Evolutionary conservation across 1,139 yeast species (phyloP), one percentile per base, ranked within the genome.

Genomic region (Sugiyamaella xylanicola): DNA sequence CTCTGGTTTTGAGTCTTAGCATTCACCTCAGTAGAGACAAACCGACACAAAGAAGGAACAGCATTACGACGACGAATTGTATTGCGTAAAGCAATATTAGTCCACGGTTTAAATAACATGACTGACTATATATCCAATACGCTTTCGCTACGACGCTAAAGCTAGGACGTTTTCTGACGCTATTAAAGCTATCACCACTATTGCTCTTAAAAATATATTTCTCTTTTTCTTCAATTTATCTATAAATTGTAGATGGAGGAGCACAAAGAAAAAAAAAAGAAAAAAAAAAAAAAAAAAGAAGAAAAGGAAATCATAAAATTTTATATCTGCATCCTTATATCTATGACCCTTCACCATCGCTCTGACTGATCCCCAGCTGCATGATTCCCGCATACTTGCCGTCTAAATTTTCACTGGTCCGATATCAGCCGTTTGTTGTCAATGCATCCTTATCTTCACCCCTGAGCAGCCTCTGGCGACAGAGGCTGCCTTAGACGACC

Each of bases 231-330:
- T 16, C 52, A 48, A 48, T 48, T 48, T 48, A 41, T 40, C 46
- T 42, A 48, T 40, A 48, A 48, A 40, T 48, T 40, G 46, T 20
- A 48, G 52, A 40, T 48, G 52, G 52, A 48, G 52, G 52, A 48
- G 52, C 46, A 48, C 52, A 20, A 48, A 48, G 52, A 48, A 48
- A 41, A 48, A 48, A 48, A 48, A 48, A 40, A 48, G 22, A 48
- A 48, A 36, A 39, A 48, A 25, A 40, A 22, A 36, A 35, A 45
- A 16, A 4, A 22, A 17, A 29, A 22, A 43, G 16, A 32, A 19
- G 29, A 9, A n/a, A n/a, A n/a, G 29, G 15, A 27, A 43, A 43
- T 22, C 36, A 13, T 27, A 27, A 43, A 43, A 20, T 20, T 43
- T 43, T 43, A 43, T 22, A 43, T 32, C 35, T 43, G 47, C 47